These are phyloP conservation scores for Epichloe baconii DNA, from an alignment of 2,329 filamentous ascomycete species.

Conservation along the genomic window DNA sequence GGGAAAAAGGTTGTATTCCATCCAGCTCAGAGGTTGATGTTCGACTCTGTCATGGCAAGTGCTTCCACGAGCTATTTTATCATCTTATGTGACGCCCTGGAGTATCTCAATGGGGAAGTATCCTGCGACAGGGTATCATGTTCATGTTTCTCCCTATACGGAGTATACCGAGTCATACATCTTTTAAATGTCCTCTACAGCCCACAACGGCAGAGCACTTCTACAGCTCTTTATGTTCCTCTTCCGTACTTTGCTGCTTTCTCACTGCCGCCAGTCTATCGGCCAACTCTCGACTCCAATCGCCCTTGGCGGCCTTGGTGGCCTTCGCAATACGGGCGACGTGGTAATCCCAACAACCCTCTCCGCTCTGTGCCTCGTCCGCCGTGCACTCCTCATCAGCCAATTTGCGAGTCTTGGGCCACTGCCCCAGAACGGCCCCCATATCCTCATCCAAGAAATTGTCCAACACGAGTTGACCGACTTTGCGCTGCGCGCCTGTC, in stretches of 20 bases:
- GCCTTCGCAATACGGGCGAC: constrained; percentile 26
- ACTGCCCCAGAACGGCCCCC: constrained; percentile 43
- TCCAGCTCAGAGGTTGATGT: too few relatives aligned
- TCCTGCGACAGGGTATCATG: too few relatives aligned
- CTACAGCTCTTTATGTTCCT: constrained; percentile 22
- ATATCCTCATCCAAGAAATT: constrained; percentile 54
- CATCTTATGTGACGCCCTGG: too few relatives aligned
- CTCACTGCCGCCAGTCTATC: constrained; percentile 21
- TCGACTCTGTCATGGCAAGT: too few relatives aligned
- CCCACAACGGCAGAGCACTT: too few relatives aligned
- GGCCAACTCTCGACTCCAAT: constrained; percentile 34
- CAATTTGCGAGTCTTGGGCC: constrained; percentile 30
- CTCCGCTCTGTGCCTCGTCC: constrained; percentile 20
- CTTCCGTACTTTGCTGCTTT: constrained; percentile 11
- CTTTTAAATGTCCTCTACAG: too few relatives aligned
- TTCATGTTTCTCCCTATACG: too few relatives aligned
- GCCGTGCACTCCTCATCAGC: constrained; percentile 24
- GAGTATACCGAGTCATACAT: too few relatives aligned
- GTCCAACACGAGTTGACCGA: constrained; percentile 46
- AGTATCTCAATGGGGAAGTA: too few relatives aligned
- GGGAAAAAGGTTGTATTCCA: too few relatives aligned
- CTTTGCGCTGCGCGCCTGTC: constrained; percentile 37
- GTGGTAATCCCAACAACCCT: constrained; percentile 48
- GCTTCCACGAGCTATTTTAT: too few relatives aligned
- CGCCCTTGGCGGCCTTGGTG: constrained; percentile 21